These are phyloP conservation scores for Suhomyces atakaporum DNA, from an alignment of 1,139 yeast species.

Conservation along the genomic window DNA sequence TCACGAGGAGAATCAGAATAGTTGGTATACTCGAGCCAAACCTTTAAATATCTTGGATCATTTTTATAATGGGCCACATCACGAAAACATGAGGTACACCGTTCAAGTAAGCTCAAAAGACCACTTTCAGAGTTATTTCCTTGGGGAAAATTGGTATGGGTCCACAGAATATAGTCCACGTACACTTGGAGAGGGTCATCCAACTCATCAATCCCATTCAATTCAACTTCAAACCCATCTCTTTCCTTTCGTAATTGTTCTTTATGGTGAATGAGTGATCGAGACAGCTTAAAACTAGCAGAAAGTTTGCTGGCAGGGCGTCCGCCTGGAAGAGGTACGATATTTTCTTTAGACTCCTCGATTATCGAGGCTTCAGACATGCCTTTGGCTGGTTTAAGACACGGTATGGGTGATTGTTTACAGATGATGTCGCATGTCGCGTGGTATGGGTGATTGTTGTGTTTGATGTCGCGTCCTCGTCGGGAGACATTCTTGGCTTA, in stretches of 20 bases:
- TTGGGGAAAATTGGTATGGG: slow-evolving; percentile 62
- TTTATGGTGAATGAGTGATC: slow-evolving; percentile 24
- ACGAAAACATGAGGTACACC: slow-evolving; percentile 70
- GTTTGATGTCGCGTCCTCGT: too few species aligned
- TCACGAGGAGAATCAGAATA: slow-evolving; percentile 74
- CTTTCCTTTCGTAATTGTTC: slow-evolving; percentile 37
- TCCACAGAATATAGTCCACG: slow-evolving; percentile 74
- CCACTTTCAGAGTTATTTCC: slow-evolving; percentile 72
- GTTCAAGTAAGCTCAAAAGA: slow-evolving; percentile 63
- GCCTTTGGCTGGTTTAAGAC: neutral
- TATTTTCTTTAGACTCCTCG: slow-evolving; percentile 80
- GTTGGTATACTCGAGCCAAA: slow-evolving; percentile 78
- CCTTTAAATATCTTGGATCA: slow-evolving; percentile 74
- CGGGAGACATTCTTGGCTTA: too few species aligned
- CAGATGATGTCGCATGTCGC: slow-evolving; percentile 6
- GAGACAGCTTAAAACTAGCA: slow-evolving; percentile 27
- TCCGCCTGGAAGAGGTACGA: slow-evolving; percentile 69
- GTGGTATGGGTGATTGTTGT: too few species aligned
- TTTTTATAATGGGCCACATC: slow-evolving; percentile 70
- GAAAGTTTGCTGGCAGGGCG: slow-evolving; percentile 65
- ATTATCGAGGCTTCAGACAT: slow-evolving; percentile 48
- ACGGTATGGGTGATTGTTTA: neutral
- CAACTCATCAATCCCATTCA: slow-evolving; percentile 53
- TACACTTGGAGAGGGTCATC: slow-evolving; percentile 85
- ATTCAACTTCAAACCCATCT: slow-evolving; percentile 43